phyloP scores from a whole-genome alignment of 805 yeast species.

The Zygoascus tannicola region DNA sequence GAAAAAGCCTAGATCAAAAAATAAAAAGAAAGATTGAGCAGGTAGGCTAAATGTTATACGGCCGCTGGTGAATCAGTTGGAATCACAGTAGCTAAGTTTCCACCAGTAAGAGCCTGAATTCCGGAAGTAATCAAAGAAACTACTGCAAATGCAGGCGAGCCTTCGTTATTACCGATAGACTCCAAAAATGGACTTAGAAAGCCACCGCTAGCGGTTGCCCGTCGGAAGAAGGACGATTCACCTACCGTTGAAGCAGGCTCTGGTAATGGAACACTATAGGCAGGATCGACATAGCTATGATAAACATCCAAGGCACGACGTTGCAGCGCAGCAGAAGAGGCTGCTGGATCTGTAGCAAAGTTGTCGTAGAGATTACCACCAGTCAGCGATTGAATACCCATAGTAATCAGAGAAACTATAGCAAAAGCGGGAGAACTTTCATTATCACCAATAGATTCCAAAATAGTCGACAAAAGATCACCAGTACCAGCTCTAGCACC shows the following conservation, averaged over 20 bases:
- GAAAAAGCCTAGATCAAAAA: no score
- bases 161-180: background rate
- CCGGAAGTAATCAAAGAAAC: background rate
- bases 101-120: background rate
- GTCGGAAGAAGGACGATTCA: no score
- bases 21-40: no score
- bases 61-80: no score
- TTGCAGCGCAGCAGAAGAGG: no score
- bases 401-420: background rate
- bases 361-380: background rate
- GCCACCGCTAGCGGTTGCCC: no score
- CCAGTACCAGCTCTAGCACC: background rate
- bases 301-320: background rate
- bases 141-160: background rate
- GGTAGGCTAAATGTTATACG: no score
- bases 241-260: no score
- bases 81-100: background rate
- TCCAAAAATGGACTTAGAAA: no score
- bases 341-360: no score
- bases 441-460: background rate
- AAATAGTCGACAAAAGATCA: background rate
- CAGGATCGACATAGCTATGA: background rate
- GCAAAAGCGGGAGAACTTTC: constrained; percentile 3
- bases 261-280: background rate
- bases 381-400: background rate